Evolutionary conservation across 495 filamentous ascomycete species (phyloP).

Genomic region (Aspergillus funiculosus): DNA sequence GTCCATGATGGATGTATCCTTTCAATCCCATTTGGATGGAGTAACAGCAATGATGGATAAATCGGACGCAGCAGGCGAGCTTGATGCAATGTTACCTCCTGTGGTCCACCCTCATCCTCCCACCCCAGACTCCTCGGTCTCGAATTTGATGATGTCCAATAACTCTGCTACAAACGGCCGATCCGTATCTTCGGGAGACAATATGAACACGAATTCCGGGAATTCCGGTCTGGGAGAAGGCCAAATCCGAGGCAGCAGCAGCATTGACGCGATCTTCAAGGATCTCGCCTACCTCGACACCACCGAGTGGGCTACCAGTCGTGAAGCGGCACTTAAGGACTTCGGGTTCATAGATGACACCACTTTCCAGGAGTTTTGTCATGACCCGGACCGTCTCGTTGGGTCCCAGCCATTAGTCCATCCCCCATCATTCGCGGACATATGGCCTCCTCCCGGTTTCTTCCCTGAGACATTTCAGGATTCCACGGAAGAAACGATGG

Average conservation of each 20-base stretch:
- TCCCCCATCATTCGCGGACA: constrained; percentile 42
- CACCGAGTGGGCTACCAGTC: constrained; percentile 49
- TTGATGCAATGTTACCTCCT: constrained; percentile 25
- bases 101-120: constrained; percentile 26
- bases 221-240: constrained; percentile 2
- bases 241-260: constrained; percentile 22
- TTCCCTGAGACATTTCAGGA: constrained; percentile 44
- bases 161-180: constrained; percentile 16
- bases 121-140: constrained; percentile 29
- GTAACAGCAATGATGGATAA: constrained; percentile 17
- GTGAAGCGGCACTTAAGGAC: constrained; percentile 51
- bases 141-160: constrained; percentile 21
- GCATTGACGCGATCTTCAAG: constrained; percentile 56
- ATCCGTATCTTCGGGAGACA: constrained; percentile 18
- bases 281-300: constrained; percentile 59
- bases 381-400: constrained; percentile 47
- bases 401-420: constrained; percentile 39
- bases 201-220: constrained; percentile 13
- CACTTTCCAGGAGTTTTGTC: constrained; percentile 49
- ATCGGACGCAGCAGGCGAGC: constrained; percentile 24
- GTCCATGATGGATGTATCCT: constrained; percentile 22
- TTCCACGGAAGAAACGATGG: constrained; percentile 24
- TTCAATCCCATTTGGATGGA: constrained; percentile 19
- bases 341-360: constrained; percentile 54
- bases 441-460: constrained; percentile 45